Percentiles rank a stretch among this genome's conserved stretches.
Evolutionary conservation across 179 eudicot species (phyloP).

Genomic region (Silene vulgaris): DNA sequence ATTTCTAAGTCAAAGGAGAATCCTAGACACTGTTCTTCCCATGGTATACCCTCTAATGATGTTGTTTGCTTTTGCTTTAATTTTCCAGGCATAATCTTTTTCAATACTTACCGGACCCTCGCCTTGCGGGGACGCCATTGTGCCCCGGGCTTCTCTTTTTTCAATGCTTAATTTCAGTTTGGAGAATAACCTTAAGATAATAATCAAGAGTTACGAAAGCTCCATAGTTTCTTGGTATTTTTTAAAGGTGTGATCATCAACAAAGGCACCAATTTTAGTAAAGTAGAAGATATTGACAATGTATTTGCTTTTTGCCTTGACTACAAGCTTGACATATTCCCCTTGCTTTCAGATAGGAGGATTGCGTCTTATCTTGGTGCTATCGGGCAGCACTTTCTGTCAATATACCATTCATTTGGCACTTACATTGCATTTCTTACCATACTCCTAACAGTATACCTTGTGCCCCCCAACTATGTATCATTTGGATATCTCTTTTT

Average conservation of each 20-base stretch:
- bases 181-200: neutral
- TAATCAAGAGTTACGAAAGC: neutral
- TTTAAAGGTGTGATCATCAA: neutral
- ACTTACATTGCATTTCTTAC: constrained; percentile 87
- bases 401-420: constrained; percentile 74
- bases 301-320: constrained; percentile 16
- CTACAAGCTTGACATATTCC: constrained; percentile 37
- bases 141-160: too few species aligned
- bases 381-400: constrained; percentile 62
- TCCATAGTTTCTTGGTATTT: neutral
- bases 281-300: constrained; percentile 11
- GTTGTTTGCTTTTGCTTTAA: neutral
- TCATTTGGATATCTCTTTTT: constrained; percentile 86
- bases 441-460: constrained; percentile 71
- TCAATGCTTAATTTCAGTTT: neutral
- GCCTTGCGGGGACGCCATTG: neutral
- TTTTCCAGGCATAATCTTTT: neutral
- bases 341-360: constrained; percentile 34
- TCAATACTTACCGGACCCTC: neutral
- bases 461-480: constrained; percentile 70
- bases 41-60: constrained; percentile 43
- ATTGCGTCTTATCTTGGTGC: constrained; percentile 80
- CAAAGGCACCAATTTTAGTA: neutral
- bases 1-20: constrained; percentile 49
- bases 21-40: constrained; percentile 46